Evolutionary conservation across 176 grass and related monocot genomes (phyloP).

Genomic region (Panicum miliaceum): DNA sequence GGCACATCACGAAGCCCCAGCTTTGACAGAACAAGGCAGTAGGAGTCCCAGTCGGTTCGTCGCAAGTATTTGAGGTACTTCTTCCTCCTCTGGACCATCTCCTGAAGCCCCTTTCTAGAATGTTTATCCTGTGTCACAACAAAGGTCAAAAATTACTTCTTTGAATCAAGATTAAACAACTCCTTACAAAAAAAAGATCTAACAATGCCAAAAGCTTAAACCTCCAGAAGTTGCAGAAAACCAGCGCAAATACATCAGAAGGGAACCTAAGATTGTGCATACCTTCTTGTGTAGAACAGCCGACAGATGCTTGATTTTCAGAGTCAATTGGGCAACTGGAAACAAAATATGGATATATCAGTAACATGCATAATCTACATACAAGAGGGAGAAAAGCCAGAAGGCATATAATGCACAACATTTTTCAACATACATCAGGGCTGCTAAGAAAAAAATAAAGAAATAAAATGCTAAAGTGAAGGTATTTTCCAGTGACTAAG

Average conservation of each 20-base stretch:
- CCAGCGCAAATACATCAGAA: background rate
- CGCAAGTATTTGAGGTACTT: conserved; percentile 89
- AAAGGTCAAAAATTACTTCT: background rate
- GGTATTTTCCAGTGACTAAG: background rate
- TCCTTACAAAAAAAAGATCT: no score
- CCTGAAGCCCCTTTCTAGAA: conserved; percentile 83
- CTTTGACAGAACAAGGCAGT: conserved; percentile 82
- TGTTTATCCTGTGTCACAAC: conserved; percentile 74
- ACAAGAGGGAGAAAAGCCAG: background rate
- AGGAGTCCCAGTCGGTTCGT: conserved; percentile 94
- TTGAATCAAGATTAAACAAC: background rate
- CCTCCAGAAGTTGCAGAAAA: background rate
- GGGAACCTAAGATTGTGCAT: conserved; percentile 2
- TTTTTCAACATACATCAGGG: background rate
- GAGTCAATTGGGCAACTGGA: conserved; percentile 90
- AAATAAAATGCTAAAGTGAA: background rate
- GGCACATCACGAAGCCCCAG: conserved; percentile 79
- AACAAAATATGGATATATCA: conserved; percentile 38
- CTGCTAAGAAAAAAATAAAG: background rate
- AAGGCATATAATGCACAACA: background rate
- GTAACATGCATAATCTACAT: background rate
- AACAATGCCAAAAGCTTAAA: conserved; percentile 7
- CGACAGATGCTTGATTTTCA: conserved; percentile 96
- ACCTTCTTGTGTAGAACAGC: conserved; percentile 93
- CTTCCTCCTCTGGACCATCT: conserved; percentile 97